Percentiles rank a stretch among this genome's conserved stretches.
These are phyloP conservation scores for Letharia columbiana DNA, from an alignment of 495 filamentous ascomycete species.

Conservation along the genomic window DNA sequence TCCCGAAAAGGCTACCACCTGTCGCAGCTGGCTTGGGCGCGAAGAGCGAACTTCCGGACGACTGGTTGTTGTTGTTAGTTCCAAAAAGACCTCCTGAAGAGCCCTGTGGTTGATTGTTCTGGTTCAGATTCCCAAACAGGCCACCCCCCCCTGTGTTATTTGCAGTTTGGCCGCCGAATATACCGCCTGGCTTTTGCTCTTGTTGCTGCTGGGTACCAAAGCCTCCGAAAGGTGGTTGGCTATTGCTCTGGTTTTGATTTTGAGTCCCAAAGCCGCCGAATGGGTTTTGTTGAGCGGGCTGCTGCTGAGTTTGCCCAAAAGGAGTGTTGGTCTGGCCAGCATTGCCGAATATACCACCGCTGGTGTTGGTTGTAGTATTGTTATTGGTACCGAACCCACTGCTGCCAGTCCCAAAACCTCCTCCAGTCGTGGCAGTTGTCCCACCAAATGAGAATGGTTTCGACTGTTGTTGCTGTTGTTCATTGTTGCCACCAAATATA, in stretches of 20 bases:
- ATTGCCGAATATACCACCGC: conserved; percentile 25
- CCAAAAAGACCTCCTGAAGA: conserved; percentile 36
- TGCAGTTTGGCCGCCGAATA: conserved; percentile 40
- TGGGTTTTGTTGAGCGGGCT: conserved; percentile 23
- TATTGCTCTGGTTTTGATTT: conserved; percentile 31
- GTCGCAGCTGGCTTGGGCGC: conserved; percentile 31
- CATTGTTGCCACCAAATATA: conserved; percentile 38
- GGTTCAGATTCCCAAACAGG: conserved; percentile 38
- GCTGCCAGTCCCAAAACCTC: conserved; percentile 47
- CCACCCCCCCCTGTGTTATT: conserved; percentile 25
- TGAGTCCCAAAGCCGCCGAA: conserved; percentile 35
- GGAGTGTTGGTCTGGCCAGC: conserved; percentile 14
- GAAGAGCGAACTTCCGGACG: conserved; percentile 35
- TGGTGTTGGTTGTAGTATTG: conserved; percentile 28
- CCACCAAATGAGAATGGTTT: conserved; percentile 19
- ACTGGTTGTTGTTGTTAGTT: conserved; percentile 28
- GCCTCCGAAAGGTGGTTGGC: conserved; percentile 32
- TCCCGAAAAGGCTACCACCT: conserved; percentile 42
- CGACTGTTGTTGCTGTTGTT: conserved; percentile 30
- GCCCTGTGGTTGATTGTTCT: conserved; percentile 32
- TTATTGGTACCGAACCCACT: conserved; percentile 24
- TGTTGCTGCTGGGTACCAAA: conserved; percentile 43
- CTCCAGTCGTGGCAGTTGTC: conserved; percentile 31
- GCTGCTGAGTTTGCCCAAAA: conserved; percentile 18
- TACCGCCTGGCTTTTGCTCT: conserved; percentile 38